A percentile compares a stretch with the other conserved stretches of the same genome.
Evolutionary conservation across 2,329 filamentous ascomycete species (phyloP).

Genomic region (Rasamsonia emersonii): DNA sequence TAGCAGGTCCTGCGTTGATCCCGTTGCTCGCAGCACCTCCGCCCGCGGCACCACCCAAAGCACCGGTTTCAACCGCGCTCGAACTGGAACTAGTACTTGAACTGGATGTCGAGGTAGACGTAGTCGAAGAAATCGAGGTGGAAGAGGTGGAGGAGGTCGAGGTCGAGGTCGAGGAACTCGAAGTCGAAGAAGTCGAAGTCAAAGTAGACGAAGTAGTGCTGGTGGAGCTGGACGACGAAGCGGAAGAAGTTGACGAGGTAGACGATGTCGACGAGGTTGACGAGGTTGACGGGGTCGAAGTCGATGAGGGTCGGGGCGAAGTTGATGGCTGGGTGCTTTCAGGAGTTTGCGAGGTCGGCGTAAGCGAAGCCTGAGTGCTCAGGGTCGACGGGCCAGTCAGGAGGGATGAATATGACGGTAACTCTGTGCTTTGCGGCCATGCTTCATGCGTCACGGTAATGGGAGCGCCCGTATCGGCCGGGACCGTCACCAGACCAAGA

Average conservation of each 20-base stretch:
- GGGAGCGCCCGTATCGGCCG: constrained; percentile 11
- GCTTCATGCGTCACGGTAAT: constrained; percentile 6
- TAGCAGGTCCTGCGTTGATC: background rate
- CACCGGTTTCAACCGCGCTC: background rate
- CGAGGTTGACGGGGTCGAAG: constrained; percentile 11
- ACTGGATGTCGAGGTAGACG: constrained; percentile 2
- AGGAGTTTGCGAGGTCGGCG: too few relatives aligned
- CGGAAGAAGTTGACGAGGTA: background rate
- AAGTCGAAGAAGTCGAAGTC: background rate
- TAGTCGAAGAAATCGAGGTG: background rate
- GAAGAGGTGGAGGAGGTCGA: constrained; percentile 1
- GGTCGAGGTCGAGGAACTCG: background rate
- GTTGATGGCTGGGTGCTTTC: too few relatives aligned
- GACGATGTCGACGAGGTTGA: background rate
- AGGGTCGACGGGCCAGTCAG: too few relatives aligned
- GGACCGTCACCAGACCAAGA: constrained; percentile 15
- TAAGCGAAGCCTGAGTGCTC: too few relatives aligned
- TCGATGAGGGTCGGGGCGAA: constrained; percentile 12
- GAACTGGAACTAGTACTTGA: constrained; percentile 2
- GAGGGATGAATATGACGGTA: too few relatives aligned
- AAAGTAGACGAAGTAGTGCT: background rate
- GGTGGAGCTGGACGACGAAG: background rate
- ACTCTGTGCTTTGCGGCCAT: too few relatives aligned
- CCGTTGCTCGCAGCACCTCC: too few relatives aligned
- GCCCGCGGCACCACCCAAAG: background rate